Conservation (phyloP, 116 monocot species). For the Iris pallida region DNA sequence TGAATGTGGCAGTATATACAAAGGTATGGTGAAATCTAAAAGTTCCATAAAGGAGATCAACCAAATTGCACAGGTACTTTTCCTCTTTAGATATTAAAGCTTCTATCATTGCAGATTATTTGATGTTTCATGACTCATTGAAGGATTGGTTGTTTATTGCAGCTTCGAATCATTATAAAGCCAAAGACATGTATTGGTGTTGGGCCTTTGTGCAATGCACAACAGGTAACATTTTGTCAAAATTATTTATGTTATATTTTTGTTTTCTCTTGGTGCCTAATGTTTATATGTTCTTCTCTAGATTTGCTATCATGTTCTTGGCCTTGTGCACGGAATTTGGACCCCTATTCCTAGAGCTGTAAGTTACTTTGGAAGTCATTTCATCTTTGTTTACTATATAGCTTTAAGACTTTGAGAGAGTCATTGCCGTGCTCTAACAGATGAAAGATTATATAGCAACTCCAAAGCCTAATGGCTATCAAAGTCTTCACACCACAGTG, state of each 20-base stretch:
- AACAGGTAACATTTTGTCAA: slow-evolving; percentile 53
- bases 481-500: slow-evolving; percentile 95
- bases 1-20: slow-evolving; percentile 64
- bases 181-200: slow-evolving; percentile 68
- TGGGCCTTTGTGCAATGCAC: slow-evolving; percentile 81
- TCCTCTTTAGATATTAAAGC: not conserved
- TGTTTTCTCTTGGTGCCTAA: not conserved
- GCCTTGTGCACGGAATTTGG: slow-evolving; percentile 97
- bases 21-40: slow-evolving; percentile 74
- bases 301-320: slow-evolving; percentile 98
- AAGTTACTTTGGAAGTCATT: slow-evolving; percentile 25
- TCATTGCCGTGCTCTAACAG: slow-evolving; percentile 25
- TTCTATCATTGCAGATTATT: not conserved
- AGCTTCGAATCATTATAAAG: slow-evolving; percentile 87
- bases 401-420: not conserved
- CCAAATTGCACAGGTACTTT: slow-evolving; percentile 87
- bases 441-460: slow-evolving; percentile 98
- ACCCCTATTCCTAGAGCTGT: slow-evolving; percentile 94
- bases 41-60: slow-evolving; percentile 85
- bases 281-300: slow-evolving; percentile 14
- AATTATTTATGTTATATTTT: not conserved
- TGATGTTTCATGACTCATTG: not conserved
- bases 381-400: not conserved
- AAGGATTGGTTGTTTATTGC: not conserved
- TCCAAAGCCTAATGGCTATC: slow-evolving; percentile 97